phyloP scores from a whole-genome alignment of 139 green algal species.

The Coelastrella sp. region DNA sequence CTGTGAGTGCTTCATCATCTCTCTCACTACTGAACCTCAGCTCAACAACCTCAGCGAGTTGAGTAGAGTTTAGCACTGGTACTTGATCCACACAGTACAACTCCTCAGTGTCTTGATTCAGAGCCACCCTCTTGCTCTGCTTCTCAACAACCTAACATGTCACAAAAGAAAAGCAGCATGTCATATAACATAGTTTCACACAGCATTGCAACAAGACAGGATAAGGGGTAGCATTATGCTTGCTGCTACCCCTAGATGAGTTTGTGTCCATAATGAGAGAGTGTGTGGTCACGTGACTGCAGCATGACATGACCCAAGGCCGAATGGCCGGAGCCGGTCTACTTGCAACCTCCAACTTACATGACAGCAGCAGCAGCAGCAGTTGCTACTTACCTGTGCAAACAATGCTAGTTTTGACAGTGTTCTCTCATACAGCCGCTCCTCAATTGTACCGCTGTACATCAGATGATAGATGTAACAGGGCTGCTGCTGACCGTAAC shows the following conservation, averaged over 20 bases:
- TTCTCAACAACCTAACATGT: slow-evolving; percentile 19
- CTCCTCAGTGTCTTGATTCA: neutral
- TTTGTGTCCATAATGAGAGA: too few species aligned
- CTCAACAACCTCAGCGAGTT: neutral
- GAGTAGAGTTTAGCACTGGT: neutral
- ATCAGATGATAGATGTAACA: slow-evolving; percentile 69
- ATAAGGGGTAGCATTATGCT: neutral
- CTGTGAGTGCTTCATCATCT: neutral
- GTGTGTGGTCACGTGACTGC: too few species aligned
- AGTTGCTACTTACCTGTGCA: neutral
- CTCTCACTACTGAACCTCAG: neutral
- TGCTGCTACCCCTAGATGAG: too few species aligned
- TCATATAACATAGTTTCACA: neutral
- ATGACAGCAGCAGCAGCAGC: neutral
- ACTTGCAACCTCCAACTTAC: neutral
- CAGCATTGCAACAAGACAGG: neutral
- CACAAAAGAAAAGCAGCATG: too few species aligned
- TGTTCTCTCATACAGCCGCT: slow-evolving; percentile 6
- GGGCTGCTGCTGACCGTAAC: slow-evolving; percentile 63
- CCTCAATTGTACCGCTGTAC: slow-evolving; percentile 54
- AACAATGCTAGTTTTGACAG: slow-evolving; percentile 45
- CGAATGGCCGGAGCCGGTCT: neutral
- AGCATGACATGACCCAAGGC: neutral
- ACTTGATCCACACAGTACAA: neutral
- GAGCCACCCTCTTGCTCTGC: neutral